Percentiles rank a stretch among this genome's conserved stretches.
These are phyloP conservation scores for Fragilariopsis cylindrus DNA, from an alignment of 108 stramenopile genomes.

Conservation along the genomic window DNA sequence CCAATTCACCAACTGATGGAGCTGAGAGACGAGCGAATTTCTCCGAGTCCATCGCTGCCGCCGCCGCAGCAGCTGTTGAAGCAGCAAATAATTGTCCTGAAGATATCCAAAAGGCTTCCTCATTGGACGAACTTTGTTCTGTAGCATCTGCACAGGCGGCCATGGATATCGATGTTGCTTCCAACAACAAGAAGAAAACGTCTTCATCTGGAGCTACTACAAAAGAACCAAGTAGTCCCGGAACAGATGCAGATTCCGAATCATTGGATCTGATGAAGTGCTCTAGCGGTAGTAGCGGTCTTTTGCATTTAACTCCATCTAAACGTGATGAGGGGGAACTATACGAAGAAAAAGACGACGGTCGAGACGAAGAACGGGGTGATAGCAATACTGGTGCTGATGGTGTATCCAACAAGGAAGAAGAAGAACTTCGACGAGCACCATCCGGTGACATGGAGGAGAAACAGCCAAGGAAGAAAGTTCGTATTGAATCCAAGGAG, in stretches of 20 bases:
- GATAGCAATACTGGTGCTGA: slow-evolving; percentile 27
- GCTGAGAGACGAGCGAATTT: slow-evolving; percentile 23
- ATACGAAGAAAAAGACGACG: slow-evolving; percentile 30
- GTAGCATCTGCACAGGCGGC: slow-evolving; percentile 52
- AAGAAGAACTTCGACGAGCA: slow-evolving; percentile 34
- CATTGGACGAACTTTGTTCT: slow-evolving; percentile 53
- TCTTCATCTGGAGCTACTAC: background rate
- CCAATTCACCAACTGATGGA: slow-evolving; percentile 62
- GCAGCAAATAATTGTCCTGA: slow-evolving; percentile 14
- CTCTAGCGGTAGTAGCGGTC: slow-evolving; percentile 50
- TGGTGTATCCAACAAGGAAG: slow-evolving; percentile 16
- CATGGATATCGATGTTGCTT: slow-evolving; percentile 23
- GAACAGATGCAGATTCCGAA: slow-evolving; percentile 19
- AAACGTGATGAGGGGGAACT: slow-evolving; percentile 30
- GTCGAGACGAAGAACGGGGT: slow-evolving; percentile 37
- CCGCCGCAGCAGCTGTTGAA: slow-evolving; percentile 21
- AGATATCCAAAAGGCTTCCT: slow-evolving; percentile 28
- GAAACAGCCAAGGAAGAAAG: slow-evolving; percentile 26
- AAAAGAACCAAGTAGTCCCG: slow-evolving; percentile 27
- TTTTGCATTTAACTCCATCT: slow-evolving; percentile 36
- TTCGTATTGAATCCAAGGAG: slow-evolving; percentile 8
- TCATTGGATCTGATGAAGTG: slow-evolving; percentile 66
- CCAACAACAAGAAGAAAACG: slow-evolving; percentile 12
- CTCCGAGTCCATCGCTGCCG: slow-evolving; percentile 17
- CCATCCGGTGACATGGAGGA: slow-evolving; percentile 30